These are phyloP conservation scores for Zygoascus bituminiphila DNA, from an alignment of 805 yeast species.

Conservation along the genomic window DNA sequence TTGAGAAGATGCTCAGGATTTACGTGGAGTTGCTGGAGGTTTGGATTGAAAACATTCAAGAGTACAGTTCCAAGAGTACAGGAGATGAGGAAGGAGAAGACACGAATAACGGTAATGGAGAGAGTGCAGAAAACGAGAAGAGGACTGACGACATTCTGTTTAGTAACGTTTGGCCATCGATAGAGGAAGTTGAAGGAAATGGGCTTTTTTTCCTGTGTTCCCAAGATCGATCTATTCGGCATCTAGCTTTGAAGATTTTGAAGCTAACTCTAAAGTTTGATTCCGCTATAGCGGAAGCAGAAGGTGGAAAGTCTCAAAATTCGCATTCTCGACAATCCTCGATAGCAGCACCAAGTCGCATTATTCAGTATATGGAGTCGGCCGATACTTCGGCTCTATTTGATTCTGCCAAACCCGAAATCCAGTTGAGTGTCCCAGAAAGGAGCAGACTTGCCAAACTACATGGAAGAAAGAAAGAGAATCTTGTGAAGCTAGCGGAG, in stretches of 20 bases:
- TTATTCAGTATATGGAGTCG: constrained; percentile 65
- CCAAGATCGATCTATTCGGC: constrained; percentile 69
- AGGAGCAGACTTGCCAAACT: constrained; percentile 60
- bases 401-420: constrained; percentile 38
- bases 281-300: constrained; percentile 51
- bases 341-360: constrained; percentile 21
- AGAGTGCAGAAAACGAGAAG: constrained; percentile 14
- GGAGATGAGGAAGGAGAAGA: constrained; percentile 22
- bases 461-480: constrained; percentile 48
- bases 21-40: constrained; percentile 73
- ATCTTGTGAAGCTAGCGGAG: constrained; percentile 72
- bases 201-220: constrained; percentile 88
- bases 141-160: constrained; percentile 12
- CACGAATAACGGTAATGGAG: constrained; percentile 26
- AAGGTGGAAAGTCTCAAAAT: constrained; percentile 7
- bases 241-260: constrained; percentile 65
- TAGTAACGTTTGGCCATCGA: constrained; percentile 68
- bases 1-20: constrained; percentile 48
- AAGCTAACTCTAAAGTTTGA: constrained; percentile 82
- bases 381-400: constrained; percentile 61
- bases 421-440: constrained; percentile 59
- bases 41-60: constrained; percentile 47
- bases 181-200: constrained; percentile 94
- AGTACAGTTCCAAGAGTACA: constrained; percentile 12
- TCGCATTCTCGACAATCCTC: constrained; percentile 17